Percentiles rank a stretch among this genome's conserved stretches.
Evolutionary conservation across 805 yeast genomes (phyloP).

Genomic region (Kuraishia hungarica): DNA sequence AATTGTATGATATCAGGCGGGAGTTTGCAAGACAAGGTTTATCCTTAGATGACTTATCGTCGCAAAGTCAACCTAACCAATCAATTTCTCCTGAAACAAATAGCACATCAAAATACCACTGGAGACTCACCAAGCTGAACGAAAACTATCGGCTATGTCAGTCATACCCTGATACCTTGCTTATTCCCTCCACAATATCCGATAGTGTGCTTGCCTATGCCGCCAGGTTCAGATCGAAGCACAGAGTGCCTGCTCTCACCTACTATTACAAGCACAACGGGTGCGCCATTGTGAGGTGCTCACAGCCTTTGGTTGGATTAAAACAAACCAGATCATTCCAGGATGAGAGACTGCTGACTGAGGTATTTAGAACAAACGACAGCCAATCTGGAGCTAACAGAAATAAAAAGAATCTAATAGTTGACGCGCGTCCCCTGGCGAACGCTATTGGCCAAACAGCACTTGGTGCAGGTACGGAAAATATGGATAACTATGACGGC

Average conservation of each 20-base stretch:
- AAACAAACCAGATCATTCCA: constrained; percentile 84
- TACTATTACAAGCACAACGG: constrained; percentile 65
- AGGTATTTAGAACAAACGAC: constrained; percentile 59
- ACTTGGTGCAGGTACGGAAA: constrained; percentile 96
- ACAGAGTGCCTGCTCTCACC: constrained; percentile 73
- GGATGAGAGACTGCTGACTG: constrained; percentile 76
- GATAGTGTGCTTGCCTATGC: constrained; percentile 82
- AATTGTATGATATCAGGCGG: constrained; percentile 43
- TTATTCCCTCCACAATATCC: constrained; percentile 71
- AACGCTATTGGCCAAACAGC: constrained; percentile 97
- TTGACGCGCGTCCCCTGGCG: constrained; percentile 87
- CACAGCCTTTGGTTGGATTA: constrained; percentile 90
- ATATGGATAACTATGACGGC: constrained; percentile 73
- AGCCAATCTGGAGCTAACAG: constrained; percentile 19
- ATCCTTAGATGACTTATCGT: constrained; percentile 20
- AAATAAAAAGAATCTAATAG: constrained; percentile 37
- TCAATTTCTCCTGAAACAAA: not conserved
- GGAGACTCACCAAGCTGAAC: constrained; percentile 71
- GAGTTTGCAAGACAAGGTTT: constrained; percentile 71
- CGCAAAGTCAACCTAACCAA: constrained; percentile 3
- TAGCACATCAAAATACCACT: constrained; percentile 19
- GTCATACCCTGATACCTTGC: constrained; percentile 62
- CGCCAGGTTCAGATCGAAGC: constrained; percentile 76
- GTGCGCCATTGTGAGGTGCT: constrained; percentile 76
- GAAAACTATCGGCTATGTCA: constrained; percentile 55